Base-by-base conservation (phyloP, 495 filamentous ascomycete genomes). In the Xylaria grammica region DNA sequence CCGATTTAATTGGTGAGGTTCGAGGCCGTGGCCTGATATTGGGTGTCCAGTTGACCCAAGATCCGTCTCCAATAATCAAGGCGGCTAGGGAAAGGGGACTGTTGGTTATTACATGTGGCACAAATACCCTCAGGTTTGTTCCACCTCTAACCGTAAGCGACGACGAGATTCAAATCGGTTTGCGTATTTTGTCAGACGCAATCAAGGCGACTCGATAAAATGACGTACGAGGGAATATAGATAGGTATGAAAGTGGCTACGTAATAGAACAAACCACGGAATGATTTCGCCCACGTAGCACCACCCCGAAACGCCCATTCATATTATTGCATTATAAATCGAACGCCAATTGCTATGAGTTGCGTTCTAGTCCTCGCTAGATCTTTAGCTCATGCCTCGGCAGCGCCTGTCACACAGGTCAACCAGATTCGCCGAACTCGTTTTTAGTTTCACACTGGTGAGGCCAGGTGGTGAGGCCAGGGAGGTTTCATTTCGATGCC, bases 71-170 rank as follows among this genome's bases (percentile, higher is more conserved):
- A 10, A 83, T 99, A 46, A 83, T 99, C 36, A 91, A 86, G 57
- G 93, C 92, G 2, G 93, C 93, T 27, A 80, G 96, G 62, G 93
- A 99, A 81, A 81, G 93, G 51, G 96, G 95, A 0, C 69, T 99
- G 78, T 69, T 99, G 72, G 81, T 98, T 19, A 97, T 99, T 69
- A 97, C 92, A 0, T 93, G 91, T 34, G 95, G 95, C 3, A 91
- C 87, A 4, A 94, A 97, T 70, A 94, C 92, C 50, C 76, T 97
- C 48, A 82, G 93, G 32, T 95, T 97, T 69, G 91, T 97, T 62
- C 93, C 93, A 64, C 88, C 90, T 53, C 75, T 97, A 72, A 86
- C 88, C 3, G 88, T 99, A 63, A 87, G 83, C 3, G 86, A 91
- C 56, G 86, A 82, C 19, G 89, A 96, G 79, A 91, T 97, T 38